Conservation (phyloP, 768 basidiomycete genomes). For the Tephrocybe sp. region DNA sequence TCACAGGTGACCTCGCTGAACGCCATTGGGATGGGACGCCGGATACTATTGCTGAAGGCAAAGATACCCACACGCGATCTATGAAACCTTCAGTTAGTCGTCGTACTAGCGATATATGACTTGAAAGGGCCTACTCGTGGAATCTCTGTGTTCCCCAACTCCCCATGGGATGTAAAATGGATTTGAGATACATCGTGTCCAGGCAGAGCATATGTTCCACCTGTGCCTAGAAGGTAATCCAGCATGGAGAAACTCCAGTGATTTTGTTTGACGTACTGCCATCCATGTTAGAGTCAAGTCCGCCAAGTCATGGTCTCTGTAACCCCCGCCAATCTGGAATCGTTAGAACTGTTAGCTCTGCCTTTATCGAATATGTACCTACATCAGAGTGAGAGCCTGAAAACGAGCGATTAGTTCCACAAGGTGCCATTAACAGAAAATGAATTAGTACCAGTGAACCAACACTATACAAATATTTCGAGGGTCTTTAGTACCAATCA, state of each 20-base stretch:
- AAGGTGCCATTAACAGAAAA: not conserved
- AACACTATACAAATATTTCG: constrained; percentile 41
- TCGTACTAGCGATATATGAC: not conserved
- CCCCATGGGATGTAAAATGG: constrained; percentile 47
- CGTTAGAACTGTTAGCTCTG: not conserved
- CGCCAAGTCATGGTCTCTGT: constrained; percentile 61
- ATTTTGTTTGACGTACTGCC: constrained; percentile 37
- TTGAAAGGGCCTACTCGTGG: constrained; percentile 49
- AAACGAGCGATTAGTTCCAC: not conserved
- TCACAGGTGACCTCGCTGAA: constrained; percentile 51
- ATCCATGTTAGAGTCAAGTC: constrained; percentile 66
- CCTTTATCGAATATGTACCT: not conserved
- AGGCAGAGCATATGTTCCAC: constrained; percentile 53
- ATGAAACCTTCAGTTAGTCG: constrained; percentile 4
- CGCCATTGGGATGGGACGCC: constrained; percentile 45
- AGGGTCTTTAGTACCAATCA: not conserved
- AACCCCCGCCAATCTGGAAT: constrained; percentile 67
- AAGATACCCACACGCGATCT: constrained; percentile 60
- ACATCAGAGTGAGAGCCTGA: constrained; percentile 42
- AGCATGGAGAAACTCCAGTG: not conserved
- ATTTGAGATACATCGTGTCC: constrained; percentile 49
- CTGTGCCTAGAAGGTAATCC: constrained; percentile 42
- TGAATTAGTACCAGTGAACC: constrained; percentile 58
- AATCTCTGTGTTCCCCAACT: constrained; percentile 62
- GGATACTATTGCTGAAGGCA: constrained; percentile 36